These are phyloP conservation scores for Botrytis elliptica DNA, from an alignment of 2,329 filamentous ascomycete species.

Conservation along the genomic window DNA sequence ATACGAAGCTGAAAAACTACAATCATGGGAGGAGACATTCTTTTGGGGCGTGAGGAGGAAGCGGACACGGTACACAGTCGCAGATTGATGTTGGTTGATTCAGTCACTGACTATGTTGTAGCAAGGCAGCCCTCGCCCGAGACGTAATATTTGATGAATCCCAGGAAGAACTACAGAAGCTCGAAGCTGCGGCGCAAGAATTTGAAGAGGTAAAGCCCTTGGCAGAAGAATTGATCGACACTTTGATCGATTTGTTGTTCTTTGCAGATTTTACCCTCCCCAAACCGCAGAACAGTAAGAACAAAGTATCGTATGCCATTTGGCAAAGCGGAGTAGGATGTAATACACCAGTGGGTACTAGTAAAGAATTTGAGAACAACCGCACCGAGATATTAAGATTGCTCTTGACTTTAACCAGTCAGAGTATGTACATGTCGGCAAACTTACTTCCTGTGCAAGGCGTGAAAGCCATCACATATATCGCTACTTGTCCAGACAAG, in stretches of 20 bases:
- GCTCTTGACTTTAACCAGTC: constrained; percentile 80
- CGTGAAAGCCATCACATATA: constrained; percentile 80
- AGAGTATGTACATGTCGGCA: constrained; percentile 89
- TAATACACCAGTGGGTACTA: constrained; percentile 83
- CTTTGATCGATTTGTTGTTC: constrained; percentile 85
- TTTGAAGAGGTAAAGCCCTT: constrained; percentile 83
- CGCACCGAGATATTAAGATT: constrained; percentile 85
- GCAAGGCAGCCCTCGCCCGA: constrained; percentile 61
- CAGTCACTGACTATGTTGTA: constrained; percentile 36
- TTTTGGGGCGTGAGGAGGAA: constrained; percentile 81
- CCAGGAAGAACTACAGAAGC: constrained; percentile 51
- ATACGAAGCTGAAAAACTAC: constrained; percentile 82
- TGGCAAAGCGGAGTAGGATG: constrained; percentile 98
- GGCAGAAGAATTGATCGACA: constrained; percentile 89
- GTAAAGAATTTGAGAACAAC: constrained; percentile 90
- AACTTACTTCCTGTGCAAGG: constrained; percentile 78
- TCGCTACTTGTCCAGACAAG: constrained; percentile 85
- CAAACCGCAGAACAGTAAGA: constrained; percentile 64
- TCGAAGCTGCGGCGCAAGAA: constrained; percentile 54
- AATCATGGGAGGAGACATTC: constrained; percentile 86
- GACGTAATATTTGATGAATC: constrained; percentile 85
- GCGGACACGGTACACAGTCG: constrained; percentile 49
- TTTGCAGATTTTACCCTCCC: constrained; percentile 87
- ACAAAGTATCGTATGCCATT: constrained; percentile 87
- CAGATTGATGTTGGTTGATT: background rate